Conservation (phyloP, 805 yeast genomes). For the Nakazawaea sp. region DNA sequence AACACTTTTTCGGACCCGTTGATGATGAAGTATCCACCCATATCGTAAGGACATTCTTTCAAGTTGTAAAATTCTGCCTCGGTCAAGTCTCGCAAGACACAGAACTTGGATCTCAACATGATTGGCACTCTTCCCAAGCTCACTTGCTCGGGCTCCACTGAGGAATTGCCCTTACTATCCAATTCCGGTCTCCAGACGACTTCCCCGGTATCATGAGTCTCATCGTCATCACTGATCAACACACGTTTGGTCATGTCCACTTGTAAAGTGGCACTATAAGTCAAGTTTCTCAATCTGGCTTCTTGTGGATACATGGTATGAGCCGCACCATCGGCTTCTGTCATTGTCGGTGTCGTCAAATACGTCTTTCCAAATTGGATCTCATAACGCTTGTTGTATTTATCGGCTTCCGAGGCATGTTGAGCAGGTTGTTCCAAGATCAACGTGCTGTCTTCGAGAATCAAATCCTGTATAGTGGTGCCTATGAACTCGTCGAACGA, state of each 20-base stretch:
- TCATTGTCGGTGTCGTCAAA: slow-evolving; percentile 94
- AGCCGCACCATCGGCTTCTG: slow-evolving; percentile 99
- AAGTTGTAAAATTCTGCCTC: slow-evolving; percentile 92
- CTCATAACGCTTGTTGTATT: slow-evolving; percentile 87
- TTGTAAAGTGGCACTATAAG: slow-evolving; percentile 92
- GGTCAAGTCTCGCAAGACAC: slow-evolving; percentile 82
- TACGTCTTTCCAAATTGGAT: slow-evolving; percentile 97
- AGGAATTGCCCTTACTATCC: slow-evolving; percentile 49
- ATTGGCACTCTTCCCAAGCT: slow-evolving; percentile 96
- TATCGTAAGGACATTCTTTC: slow-evolving; percentile 98
- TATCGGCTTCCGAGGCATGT: slow-evolving; percentile 86
- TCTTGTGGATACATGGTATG: slow-evolving; percentile 97
- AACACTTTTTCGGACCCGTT: slow-evolving; percentile 98
- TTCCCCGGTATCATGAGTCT: slow-evolving; percentile 38
- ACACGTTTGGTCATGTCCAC: slow-evolving; percentile 94
- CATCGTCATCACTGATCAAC: slow-evolving; percentile 73
- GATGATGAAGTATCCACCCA: slow-evolving; percentile 98
- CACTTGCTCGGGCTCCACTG: slow-evolving; percentile 62
- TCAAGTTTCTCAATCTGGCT: slow-evolving; percentile 91
- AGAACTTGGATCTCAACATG: slow-evolving; percentile 94
- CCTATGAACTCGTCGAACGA: slow-evolving; percentile 98
- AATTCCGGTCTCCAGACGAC: slow-evolving; percentile 10
- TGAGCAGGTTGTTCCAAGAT: slow-evolving; percentile 98
- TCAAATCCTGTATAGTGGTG: slow-evolving; percentile 93
- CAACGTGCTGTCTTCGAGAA: slow-evolving; percentile 89